A percentile compares a stretch with the other conserved stretches of the same genome.
These are phyloP conservation scores for Lomentospora prolificans DNA, from an alignment of 2,329 filamentous ascomycete genomes.

Conservation along the genomic window DNA sequence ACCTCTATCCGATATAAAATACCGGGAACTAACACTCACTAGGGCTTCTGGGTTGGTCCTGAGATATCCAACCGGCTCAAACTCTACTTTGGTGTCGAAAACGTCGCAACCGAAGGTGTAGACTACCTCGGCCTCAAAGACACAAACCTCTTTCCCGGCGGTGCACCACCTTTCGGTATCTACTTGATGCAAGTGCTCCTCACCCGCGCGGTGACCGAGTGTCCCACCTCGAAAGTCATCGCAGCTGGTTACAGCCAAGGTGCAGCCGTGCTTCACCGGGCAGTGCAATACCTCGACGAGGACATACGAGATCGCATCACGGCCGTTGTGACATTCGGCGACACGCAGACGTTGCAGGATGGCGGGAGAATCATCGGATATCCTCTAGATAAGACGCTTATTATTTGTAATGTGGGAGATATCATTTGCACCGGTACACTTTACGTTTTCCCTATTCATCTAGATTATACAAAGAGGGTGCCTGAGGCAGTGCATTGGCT, in stretches of 20 bases:
- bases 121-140: slow-evolving; percentile 24
- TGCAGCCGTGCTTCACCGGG: slow-evolving; percentile 19
- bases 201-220: slow-evolving; percentile 23
- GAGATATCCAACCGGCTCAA: slow-evolving; percentile 12
- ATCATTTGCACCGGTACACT: slow-evolving; percentile 26
- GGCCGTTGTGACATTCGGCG: slow-evolving; percentile 19
- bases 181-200: slow-evolving; percentile 23
- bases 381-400: slow-evolving; percentile 24
- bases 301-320: slow-evolving; percentile 16
- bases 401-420: slow-evolving; percentile 31
- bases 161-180: slow-evolving; percentile 22
- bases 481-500: slow-evolving; percentile 22
- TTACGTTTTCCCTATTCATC: slow-evolving; percentile 23
- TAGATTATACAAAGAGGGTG: slow-evolving; percentile 25
- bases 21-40: background rate
- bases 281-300: slow-evolving; percentile 17
- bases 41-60: slow-evolving; percentile 13
- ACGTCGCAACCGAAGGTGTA: slow-evolving; percentile 17
- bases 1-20: background rate
- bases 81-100: slow-evolving; percentile 13
- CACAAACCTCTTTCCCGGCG: slow-evolving; percentile 22
- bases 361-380: slow-evolving; percentile 24
- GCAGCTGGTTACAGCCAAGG: slow-evolving; percentile 29
- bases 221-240: slow-evolving; percentile 25
- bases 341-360: slow-evolving; percentile 20